Evolutionary conservation across 2,329 filamentous ascomycete genomes (phyloP).

Genomic region (Neoascochyta sp.): DNA sequence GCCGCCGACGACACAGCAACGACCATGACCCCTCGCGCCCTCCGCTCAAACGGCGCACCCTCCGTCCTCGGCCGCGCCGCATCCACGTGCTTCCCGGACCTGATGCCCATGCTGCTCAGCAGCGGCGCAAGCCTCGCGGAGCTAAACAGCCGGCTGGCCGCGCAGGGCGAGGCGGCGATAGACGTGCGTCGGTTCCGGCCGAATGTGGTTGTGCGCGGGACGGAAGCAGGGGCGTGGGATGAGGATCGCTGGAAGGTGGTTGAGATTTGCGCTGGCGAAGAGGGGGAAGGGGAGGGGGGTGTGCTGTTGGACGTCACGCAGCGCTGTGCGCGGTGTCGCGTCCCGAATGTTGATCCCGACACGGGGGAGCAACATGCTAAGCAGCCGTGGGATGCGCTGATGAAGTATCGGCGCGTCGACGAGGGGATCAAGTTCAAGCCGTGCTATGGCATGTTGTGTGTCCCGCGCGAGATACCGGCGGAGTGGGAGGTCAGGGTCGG

Average conservation of each 20-base stretch:
- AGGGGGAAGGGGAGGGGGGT: no score
- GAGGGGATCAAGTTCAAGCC: constrained; percentile 61
- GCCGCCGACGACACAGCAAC: no score
- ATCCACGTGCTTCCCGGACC: constrained; percentile 57
- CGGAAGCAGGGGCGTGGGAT: constrained; percentile 51
- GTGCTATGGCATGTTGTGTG: constrained; percentile 64
- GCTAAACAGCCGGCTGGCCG: constrained; percentile 53
- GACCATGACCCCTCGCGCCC: constrained; percentile 48
- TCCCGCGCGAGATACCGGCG: constrained; percentile 58
- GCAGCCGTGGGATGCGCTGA: constrained; percentile 60
- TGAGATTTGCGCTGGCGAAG: no score
- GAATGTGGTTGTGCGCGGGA: constrained; percentile 58
- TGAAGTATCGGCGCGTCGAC: constrained; percentile 59
- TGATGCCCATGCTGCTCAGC: constrained; percentile 55
- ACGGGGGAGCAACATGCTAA: constrained; percentile 56
- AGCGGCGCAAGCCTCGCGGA: constrained; percentile 56
- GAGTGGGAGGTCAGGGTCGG: constrained; percentile 55
- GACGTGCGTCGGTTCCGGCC: constrained; percentile 57
- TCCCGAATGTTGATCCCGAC: constrained; percentile 63
- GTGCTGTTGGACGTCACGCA: constrained; percentile 59
- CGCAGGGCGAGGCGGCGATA: constrained; percentile 49
- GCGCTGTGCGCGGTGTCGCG: constrained; percentile 58
- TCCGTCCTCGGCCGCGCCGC: constrained; percentile 53
- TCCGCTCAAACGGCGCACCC: constrained; percentile 55
- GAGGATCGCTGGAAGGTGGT: constrained; percentile 62